phyloP scores from a whole-genome alignment of 345 rosid species.

The Lumnitzera littorea region DNA sequence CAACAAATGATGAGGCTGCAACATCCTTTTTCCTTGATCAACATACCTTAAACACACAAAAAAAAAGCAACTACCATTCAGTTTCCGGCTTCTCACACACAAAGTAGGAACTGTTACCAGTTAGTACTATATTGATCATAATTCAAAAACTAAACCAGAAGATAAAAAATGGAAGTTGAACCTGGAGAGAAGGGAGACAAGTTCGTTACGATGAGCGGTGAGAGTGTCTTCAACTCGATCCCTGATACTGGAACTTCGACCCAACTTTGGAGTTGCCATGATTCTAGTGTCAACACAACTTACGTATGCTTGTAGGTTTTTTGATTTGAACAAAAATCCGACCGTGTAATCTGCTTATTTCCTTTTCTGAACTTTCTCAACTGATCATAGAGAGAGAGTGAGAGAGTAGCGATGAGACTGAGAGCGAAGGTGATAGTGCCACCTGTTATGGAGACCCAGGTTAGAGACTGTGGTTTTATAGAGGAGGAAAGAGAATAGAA shows the following conservation, averaged over 20 bases:
- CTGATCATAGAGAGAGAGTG: too few relatives aligned
- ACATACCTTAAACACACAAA: slow-evolving; percentile 53
- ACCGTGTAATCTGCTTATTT: too few relatives aligned
- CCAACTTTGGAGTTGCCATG: slow-evolving; percentile 52
- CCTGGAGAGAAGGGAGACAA: slow-evolving; percentile 94
- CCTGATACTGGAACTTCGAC: slow-evolving; percentile 62
- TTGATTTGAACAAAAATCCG: too few relatives aligned
- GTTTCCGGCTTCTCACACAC: neutral
- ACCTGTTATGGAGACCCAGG: too few relatives aligned
- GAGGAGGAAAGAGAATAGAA: too few relatives aligned
- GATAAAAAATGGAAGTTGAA: slow-evolving; percentile 8
- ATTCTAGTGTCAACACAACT: neutral
- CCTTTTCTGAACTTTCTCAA: too few relatives aligned
- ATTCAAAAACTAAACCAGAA: slow-evolving; percentile 5
- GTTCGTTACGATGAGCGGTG: slow-evolving; percentile 81
- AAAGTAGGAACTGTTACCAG: neutral
- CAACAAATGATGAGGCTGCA: slow-evolving; percentile 81
- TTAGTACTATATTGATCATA: slow-evolving; percentile 1
- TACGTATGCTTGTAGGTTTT: too few relatives aligned
- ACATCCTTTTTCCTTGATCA: slow-evolving; percentile 82
- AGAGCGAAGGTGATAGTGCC: too few relatives aligned
- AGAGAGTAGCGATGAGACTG: too few relatives aligned
- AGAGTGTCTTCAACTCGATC: slow-evolving; percentile 91
- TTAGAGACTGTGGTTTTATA: too few relatives aligned
- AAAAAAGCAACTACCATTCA: neutral